Evolutionary conservation across 75 land plant species (phyloP).

Genomic region (Cunninghamia lanceolata): DNA sequence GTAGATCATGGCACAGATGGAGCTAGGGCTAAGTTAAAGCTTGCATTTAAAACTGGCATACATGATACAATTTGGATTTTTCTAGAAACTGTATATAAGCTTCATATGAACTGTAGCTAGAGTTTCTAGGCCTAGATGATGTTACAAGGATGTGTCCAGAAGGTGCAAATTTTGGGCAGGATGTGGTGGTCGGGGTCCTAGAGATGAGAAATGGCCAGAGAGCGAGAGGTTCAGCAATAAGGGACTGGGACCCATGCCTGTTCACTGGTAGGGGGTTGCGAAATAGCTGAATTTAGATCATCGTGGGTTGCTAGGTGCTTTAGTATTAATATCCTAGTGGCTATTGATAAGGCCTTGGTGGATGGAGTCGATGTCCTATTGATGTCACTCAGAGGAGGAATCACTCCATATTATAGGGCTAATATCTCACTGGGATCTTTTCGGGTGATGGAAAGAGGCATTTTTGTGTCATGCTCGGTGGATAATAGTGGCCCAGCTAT

Average conservation of each 20-base stretch:
- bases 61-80: slow-evolving; percentile 49
- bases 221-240: slow-evolving; percentile 64
- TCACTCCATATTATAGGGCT: slow-evolving; percentile 73
- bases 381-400: slow-evolving; percentile 82
- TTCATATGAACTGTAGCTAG: slow-evolving; percentile 93
- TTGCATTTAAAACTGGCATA: too few relatives aligned
- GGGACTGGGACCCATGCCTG: slow-evolving; percentile 62
- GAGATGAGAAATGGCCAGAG: slow-evolving; percentile 93
- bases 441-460: slow-evolving; percentile 64
- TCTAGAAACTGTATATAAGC: slow-evolving; percentile 54
- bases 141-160: slow-evolving; percentile 47
- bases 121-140: slow-evolving; percentile 72
- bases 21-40: too few relatives aligned
- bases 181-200: slow-evolving; percentile 77
- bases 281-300: too few relatives aligned
- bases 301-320: slow-evolving; percentile 89
- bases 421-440: slow-evolving; percentile 84
- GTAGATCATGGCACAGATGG: too few relatives aligned
- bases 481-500: slow-evolving; percentile 78
- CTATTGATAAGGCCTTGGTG: slow-evolving; percentile 80
- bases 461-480: slow-evolving; percentile 83
- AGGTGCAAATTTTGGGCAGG: slow-evolving; percentile 60
- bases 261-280: slow-evolving; percentile 69
- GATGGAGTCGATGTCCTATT: slow-evolving; percentile 92
- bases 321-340: slow-evolving; percentile 90